Evolutionary conservation across 352 stramenopile species (phyloP).

Genomic region (Peronospora destructor): DNA sequence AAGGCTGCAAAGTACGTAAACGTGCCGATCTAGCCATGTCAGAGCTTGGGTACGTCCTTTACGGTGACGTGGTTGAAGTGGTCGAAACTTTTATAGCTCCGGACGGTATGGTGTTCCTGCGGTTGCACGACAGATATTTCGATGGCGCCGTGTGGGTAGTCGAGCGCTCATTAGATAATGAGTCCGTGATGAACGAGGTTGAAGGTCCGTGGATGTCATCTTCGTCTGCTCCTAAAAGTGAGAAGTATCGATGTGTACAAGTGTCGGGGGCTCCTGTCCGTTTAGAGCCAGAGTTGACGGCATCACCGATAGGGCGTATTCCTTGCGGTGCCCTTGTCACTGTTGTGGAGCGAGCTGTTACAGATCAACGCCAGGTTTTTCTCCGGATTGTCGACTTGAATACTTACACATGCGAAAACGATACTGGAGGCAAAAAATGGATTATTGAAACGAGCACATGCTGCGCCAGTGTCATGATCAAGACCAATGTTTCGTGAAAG

Average conservation of each 20-base stretch:
- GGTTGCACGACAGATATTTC: conserved; percentile 61
- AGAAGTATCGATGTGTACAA: conserved; percentile 65
- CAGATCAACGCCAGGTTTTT: conserved; percentile 61
- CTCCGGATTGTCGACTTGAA: conserved; percentile 26
- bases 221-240: not conserved
- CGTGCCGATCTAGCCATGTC: conserved; percentile 43
- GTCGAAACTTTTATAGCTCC: conserved; percentile 34
- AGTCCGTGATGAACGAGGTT: conserved; percentile 63
- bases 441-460: conserved; percentile 76
- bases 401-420: not conserved
- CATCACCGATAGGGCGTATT: conserved; percentile 50
- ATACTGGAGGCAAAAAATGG: conserved; percentile 26
- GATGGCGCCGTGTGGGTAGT: conserved; percentile 62
- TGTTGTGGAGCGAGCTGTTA: conserved; percentile 51
- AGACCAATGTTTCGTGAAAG: conserved; percentile 10
- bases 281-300: conserved; percentile 47
- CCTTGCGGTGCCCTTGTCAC: conserved; percentile 46
- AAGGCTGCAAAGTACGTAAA: conserved; percentile 65
- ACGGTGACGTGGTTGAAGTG: conserved; percentile 71
- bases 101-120: conserved; percentile 60
- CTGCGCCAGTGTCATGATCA: conserved; percentile 72
- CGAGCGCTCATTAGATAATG: conserved; percentile 69
- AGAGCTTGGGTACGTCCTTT: conserved; percentile 70
- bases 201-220: conserved; percentile 36
- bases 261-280: conserved; percentile 53